phyloP scores from a whole-genome alignment of 169 alveolate species.

The Plasmodium gallinaceum region DNA sequence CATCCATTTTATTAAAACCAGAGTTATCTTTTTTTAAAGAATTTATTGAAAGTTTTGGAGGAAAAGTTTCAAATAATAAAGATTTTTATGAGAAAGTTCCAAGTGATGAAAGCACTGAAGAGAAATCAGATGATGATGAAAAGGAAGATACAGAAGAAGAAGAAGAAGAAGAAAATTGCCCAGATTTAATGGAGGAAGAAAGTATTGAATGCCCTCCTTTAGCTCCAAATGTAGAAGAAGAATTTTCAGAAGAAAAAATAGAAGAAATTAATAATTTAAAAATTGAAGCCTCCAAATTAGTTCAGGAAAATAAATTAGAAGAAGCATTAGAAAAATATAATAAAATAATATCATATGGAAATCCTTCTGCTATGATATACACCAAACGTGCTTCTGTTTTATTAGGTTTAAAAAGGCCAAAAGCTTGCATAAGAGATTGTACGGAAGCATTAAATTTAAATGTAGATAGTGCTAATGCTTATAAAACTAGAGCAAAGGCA shows the following conservation, averaged over 20 bases:
- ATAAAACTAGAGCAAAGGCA: conserved; percentile 82
- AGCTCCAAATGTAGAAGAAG: conserved; percentile 82
- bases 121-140: conserved; percentile 73
- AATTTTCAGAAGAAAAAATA: conserved; percentile 79
- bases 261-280: conserved; percentile 81
- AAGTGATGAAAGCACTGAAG: conserved; percentile 72
- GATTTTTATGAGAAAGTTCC: conserved; percentile 34
- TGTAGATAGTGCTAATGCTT: conserved; percentile 85
- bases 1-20: conserved; percentile 80
- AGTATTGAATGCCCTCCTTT: conserved; percentile 80
- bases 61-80: conserved; percentile 64
- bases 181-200: conserved; percentile 79
- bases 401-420: conserved; percentile 78
- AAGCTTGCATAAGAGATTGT: conserved; percentile 85
- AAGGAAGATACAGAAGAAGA: conserved; percentile 52
- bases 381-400: conserved; percentile 84
- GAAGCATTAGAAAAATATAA: conserved; percentile 79
- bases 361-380: conserved; percentile 85
- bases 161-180: conserved; percentile 62
- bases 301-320: conserved; percentile 74
- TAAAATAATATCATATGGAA: conserved; percentile 79
- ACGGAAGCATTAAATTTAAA: conserved; percentile 83
- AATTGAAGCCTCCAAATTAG: conserved; percentile 78
- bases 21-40: conserved; percentile 81
- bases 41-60: conserved; percentile 80